Evolutionary conservation across 2,329 filamentous ascomycete genomes (phyloP), one percentile per base, ranked within the genome.

Genomic region (Penicillium sp.): DNA sequence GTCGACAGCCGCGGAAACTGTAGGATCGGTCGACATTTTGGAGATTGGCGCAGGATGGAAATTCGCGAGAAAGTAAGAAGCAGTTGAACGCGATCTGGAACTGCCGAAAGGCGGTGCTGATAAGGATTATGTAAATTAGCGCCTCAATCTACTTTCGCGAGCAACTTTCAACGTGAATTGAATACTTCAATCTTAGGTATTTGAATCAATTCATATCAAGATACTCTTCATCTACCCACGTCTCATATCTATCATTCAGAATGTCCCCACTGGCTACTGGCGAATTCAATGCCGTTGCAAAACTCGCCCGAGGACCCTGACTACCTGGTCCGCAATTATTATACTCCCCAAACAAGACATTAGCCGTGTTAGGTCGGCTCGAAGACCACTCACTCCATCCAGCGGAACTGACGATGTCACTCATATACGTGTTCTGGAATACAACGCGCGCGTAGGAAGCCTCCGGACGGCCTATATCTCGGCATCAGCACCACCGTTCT

Each of bases 11-110:
- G 51, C n/a, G 16, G 56, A 48, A 9, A 51, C 42, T 10, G 49
- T 44, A 16, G 56, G 22, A 14, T 70, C 65, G 27, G 57, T 29
- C 27, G 65, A 45, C 66, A 68, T 68, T 22, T 62, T 27, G 19
- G 44, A 50, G 22, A 19, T 47, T 50, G 35, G 16, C 10, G 21
- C 22, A 33, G 11, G 44, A 54, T 44, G 43, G 22, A 48, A 50
- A 24, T 33, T 44, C 50, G 42, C 52, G 49, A 39, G 48, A 56
- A 37, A 50, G 19, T 10, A 48, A 52, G 42, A 27, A 49, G 26
- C 45, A 52, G 53, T 44, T 37, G 43, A 27, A 19, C 50, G 50
- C 49, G 49, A 52, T 43, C 48, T 50, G 48, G 27, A 37, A 49
- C 46, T 50, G 48, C 35, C 48, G 37, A 31, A 29, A 57, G 55